Percentiles rank a stretch among this genome's conserved stretches.
Conservation (phyloP, 2,329 filamentous ascomycete species). For the Apiospora sp. region DNA sequence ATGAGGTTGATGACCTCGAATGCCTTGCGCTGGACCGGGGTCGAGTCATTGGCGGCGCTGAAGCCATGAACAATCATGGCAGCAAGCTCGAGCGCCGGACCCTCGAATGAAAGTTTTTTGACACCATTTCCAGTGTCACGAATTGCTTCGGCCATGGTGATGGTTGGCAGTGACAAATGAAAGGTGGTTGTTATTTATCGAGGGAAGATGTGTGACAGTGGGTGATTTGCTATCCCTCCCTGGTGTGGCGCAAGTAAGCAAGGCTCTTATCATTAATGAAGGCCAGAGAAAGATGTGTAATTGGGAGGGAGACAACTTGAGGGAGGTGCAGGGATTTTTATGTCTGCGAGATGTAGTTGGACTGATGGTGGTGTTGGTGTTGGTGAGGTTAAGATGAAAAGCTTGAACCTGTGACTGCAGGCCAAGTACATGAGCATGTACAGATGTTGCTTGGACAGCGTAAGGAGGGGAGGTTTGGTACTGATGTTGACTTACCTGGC, state of each 20-base stretch:
- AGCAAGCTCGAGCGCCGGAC: neutral
- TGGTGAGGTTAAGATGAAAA: neutral
- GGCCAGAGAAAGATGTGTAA: neutral
- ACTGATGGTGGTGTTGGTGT: neutral
- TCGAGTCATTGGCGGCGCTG: neutral
- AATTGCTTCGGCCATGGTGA: neutral
- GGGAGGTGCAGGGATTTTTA: neutral
- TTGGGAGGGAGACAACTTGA: neutral
- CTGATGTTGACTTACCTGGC: neutral
- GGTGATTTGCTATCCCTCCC: neutral
- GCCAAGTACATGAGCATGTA: neutral
- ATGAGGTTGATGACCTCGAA: neutral
- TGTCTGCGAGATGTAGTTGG: neutral
- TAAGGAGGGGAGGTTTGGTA: neutral
- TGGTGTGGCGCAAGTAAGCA: neutral
- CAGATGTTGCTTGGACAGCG: neutral
- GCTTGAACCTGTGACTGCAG: neutral
- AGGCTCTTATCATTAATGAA: neutral
- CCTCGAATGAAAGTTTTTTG: neutral
- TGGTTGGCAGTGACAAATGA: too few relatives aligned
- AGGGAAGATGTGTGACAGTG: neutral
- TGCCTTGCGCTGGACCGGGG: neutral
- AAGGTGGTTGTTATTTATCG: neutral
- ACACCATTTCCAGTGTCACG: neutral
- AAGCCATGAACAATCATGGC: neutral